Conservation (phyloP, 1,284 basidiomycete species). For the Apiotrichum laibachii region DNA sequence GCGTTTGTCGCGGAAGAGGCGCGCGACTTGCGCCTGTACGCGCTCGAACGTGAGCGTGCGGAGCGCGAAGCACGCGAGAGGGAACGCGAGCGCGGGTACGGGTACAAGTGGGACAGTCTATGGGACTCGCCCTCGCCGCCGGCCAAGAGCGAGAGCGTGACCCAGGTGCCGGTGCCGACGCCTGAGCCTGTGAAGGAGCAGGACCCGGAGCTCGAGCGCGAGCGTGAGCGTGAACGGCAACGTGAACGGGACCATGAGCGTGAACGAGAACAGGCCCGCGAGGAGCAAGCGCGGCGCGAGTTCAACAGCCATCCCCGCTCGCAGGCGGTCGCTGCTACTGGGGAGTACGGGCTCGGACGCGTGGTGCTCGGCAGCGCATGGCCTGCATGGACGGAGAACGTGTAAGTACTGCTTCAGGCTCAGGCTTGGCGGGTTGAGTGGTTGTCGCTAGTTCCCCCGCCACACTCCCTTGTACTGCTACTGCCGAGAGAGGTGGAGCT, state of each 20-base stretch:
- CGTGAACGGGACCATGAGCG: not conserved
- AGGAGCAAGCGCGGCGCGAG: not conserved
- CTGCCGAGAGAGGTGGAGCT: no score
- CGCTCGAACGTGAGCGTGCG: conserved; percentile 7
- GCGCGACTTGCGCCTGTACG: conserved; percentile 37
- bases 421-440: no score
- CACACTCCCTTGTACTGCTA: no score
- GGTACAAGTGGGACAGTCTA: not conserved
- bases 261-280: not conserved
- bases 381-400: conserved; percentile 13
- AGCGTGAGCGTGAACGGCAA: conserved; percentile 1
- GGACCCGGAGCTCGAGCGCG: conserved; percentile 5
- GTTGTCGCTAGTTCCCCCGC: no score
- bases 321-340: not conserved
- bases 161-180: not conserved
- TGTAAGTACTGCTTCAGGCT: conserved; percentile 6
- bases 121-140: not conserved
- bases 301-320: not conserved
- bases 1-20: conserved; percentile 40
- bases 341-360: conserved; percentile 1
- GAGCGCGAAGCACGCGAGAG: not conserved
- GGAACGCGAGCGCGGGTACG: not conserved
- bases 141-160: no score
- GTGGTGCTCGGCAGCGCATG: conserved; percentile 1
- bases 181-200: not conserved